phyloP scores from a whole-genome alignment of 169 alveolate genomes.

The Eimeria maxima region DNA sequence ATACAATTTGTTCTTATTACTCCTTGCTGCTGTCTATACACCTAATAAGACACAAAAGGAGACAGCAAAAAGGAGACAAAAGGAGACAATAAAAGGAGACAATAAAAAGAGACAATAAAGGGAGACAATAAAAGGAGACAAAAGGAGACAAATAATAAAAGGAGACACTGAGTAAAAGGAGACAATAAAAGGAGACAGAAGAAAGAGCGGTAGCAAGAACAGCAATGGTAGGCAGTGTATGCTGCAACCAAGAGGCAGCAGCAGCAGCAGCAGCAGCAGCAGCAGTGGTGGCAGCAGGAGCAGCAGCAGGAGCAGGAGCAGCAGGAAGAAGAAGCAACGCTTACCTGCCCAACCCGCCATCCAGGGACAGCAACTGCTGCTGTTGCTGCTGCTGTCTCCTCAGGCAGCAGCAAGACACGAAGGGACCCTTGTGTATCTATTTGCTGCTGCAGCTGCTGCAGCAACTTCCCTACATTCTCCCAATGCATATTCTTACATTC shows the following conservation, averaged over 20 bases:
- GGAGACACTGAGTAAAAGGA: neutral
- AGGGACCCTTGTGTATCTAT: conserved; percentile 63
- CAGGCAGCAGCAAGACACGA: conserved; percentile 59
- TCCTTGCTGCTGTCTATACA: conserved; percentile 94
- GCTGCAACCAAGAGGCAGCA: neutral
- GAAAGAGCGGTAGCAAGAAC: neutral
- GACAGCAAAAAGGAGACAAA: neutral
- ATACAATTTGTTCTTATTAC: conserved; percentile 97
- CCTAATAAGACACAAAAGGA: conserved; percentile 50
- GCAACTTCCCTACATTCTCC: neutral
- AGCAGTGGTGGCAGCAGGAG: neutral
- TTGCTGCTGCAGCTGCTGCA: conserved; percentile 57
- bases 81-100: neutral
- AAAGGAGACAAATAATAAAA: neutral
- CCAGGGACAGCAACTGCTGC: conserved; percentile 55
- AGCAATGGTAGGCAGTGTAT: too few species aligned
- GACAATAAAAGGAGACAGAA: neutral
- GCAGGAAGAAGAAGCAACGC: neutral
- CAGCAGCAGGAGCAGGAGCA: neutral
- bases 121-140: neutral
- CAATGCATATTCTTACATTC: conserved; percentile 95
- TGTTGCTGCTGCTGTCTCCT: conserved; percentile 31
- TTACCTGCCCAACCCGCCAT: conserved; percentile 52
- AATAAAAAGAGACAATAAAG: neutral
- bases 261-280: neutral